Conservation (phyloP, 768 basidiomycete genomes). For the Hypholoma sublateritium region DNA sequence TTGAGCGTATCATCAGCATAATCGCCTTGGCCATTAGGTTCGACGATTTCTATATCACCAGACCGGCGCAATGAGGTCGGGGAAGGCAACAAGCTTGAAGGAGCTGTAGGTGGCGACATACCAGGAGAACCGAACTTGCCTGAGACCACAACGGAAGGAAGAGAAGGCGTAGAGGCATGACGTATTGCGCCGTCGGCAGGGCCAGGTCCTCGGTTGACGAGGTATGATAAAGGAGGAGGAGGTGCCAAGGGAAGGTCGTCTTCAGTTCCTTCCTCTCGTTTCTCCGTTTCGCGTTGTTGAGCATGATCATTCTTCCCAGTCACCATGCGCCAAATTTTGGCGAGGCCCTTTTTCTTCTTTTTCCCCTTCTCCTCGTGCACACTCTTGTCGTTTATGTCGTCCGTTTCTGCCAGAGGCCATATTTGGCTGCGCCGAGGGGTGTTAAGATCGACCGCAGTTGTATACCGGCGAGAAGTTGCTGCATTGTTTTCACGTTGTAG, state of each 20-base stretch:
- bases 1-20: conserved; percentile 34
- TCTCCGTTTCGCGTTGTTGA: conserved; percentile 31
- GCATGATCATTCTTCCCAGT: conserved; percentile 50
- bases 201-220: conserved; percentile 67
- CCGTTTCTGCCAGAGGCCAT: conserved; percentile 43
- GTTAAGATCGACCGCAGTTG: conserved; percentile 34
- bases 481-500: conserved; percentile 61
- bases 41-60: conserved; percentile 52
- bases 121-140: conserved; percentile 58
- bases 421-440: conserved; percentile 50
- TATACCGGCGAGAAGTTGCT: conserved; percentile 29
- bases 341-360: conserved; percentile 78
- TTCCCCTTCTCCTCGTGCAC: conserved; percentile 48
- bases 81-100: conserved; percentile 74
- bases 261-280: conserved; percentile 46
- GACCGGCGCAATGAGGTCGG: conserved; percentile 71
- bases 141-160: conserved; percentile 53
- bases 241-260: conserved; percentile 83
- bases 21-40: conserved; percentile 33
- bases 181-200: conserved; percentile 47
- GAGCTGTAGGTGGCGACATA: conserved; percentile 74
- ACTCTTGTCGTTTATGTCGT: conserved; percentile 21
- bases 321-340: conserved; percentile 81
- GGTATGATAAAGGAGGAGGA: conserved; percentile 88
- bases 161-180: conserved; percentile 69